These are phyloP conservation scores for Cladosporium sp. DNA, from an alignment of 2,329 filamentous ascomycete species.

Conservation along the genomic window DNA sequence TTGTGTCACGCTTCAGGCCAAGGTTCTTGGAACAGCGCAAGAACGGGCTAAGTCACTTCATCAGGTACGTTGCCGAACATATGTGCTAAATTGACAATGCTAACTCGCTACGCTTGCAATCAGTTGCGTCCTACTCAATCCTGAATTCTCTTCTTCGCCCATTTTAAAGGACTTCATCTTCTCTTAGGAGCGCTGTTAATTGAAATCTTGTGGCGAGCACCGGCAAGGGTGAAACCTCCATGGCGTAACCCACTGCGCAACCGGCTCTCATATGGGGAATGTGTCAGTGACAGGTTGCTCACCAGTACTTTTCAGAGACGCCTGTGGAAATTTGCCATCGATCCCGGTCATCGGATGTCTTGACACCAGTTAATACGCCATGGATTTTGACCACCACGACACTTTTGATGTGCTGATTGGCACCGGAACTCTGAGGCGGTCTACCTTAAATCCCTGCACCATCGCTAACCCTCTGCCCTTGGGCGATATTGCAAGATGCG, in stretches of 20 bases:
- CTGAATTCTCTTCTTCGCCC: constrained; percentile 89
- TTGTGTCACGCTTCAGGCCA: constrained; percentile 77
- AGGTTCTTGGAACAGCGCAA: constrained; percentile 84
- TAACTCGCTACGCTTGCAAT: constrained; percentile 16
- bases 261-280: neutral
- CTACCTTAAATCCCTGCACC: neutral
- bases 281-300: neutral
- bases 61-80: constrained; percentile 67
- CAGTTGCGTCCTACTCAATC: constrained; percentile 88
- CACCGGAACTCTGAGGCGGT: neutral
- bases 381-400: neutral
- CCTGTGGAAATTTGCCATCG: neutral
- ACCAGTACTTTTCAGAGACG: neutral
- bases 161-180: constrained; percentile 91
- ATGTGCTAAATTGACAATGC: neutral
- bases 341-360: neutral
- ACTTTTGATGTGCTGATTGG: neutral
- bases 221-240: neutral
- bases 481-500: neutral
- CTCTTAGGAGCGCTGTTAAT: neutral
- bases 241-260: neutral
- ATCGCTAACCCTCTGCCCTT: neutral
- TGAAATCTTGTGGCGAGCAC: neutral
- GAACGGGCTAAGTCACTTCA: constrained; percentile 82
- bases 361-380: neutral